These are phyloP conservation scores for Filosporella fistucella DNA, from an alignment of 495 filamentous ascomycete genomes.

Conservation along the genomic window DNA sequence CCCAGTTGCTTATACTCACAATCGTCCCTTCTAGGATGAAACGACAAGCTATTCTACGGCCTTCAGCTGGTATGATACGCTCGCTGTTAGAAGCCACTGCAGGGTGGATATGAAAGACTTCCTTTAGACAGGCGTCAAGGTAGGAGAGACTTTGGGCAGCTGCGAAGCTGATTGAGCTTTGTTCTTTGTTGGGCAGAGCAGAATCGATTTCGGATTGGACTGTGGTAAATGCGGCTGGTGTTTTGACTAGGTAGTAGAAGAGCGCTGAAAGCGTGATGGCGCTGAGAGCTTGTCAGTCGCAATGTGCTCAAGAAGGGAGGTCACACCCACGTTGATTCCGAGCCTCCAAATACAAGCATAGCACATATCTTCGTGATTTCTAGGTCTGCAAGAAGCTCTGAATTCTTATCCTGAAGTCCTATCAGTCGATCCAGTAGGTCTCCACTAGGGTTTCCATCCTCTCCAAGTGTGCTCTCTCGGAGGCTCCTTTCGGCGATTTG, in stretches of 20 bases:
- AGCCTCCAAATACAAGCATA: not conserved
- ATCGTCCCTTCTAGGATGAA: constrained; percentile 24
- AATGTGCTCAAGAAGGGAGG: not conserved
- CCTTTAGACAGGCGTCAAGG: constrained; percentile 28
- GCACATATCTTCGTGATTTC: constrained; percentile 1
- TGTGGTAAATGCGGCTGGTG: not conserved
- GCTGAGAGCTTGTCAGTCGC: not conserved
- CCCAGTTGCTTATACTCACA: constrained; percentile 24
- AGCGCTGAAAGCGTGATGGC: constrained; percentile 1
- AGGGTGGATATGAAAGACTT: constrained; percentile 26
- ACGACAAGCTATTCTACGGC: constrained; percentile 22
- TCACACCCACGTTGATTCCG: not conserved
- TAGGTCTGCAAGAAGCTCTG: not conserved
- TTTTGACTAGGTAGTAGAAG: constrained; percentile 3
- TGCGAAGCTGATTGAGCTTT: not conserved
- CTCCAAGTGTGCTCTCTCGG: not conserved
- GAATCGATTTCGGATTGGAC: not conserved
- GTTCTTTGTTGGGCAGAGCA: not conserved
- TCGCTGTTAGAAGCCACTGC: constrained; percentile 7
- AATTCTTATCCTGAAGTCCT: not conserved
- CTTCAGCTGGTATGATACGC: constrained; percentile 21
- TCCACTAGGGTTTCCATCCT: not conserved
- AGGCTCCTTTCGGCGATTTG: not conserved
- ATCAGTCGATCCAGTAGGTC: not conserved
- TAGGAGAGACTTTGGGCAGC: constrained; percentile 9